Base-by-base conservation (phyloP, 192 early-diverging fungal species). In the Rhizophlyctis rosea region DNA sequence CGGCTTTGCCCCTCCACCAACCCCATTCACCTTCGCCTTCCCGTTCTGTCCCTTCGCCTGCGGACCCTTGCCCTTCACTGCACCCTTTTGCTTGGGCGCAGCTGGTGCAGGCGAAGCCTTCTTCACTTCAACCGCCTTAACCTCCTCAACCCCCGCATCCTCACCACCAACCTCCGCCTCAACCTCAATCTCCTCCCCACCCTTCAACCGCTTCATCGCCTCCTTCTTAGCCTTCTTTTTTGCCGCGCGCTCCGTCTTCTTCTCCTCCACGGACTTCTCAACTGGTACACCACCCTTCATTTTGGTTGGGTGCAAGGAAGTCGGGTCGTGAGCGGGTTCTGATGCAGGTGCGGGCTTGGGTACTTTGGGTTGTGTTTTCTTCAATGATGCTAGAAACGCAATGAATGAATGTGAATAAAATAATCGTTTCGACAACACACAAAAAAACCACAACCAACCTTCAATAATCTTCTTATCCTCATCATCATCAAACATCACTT, bases 381-480 rank as follows among this genome's bases (percentile, higher is more conserved):
- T 75, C 44, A 44, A 27, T 54, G 71, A 54, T n/a, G 62, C 75
- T 48, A n/a, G n/a, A n/a, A n/a, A n/a, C n/a, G n/a, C n/a, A n/a
- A n/a, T n/a, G n/a, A n/a, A n/a, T n/a, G n/a, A n/a, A n/a, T n/a
- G n/a, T n/a, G n/a, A n/a, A n/a, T n/a, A n/a, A n/a, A n/a, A n/a
- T n/a, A n/a, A n/a, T n/a, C n/a, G n/a, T n/a, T n/a, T n/a, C n/a
- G n/a, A n/a, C n/a, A n/a, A n/a, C n/a, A n/a, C n/a, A n/a, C n/a
- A n/a, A n/a, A n/a, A n/a, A n/a, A n/a, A n/a, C n/a, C n/a, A n/a
- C n/a, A n/a, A n/a, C n/a, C n/a, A n/a, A n/a, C 57, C 72, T 62
- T 55, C 34, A 34, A 88, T 86, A 62, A 78, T 59, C 50, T 74
- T 64, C 29, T 52, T 59, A 65, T 88, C 87, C 50, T 85, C 87